Evolutionary conservation across 2,329 filamentous ascomycete species (phyloP), one percentile per base, ranked within the genome.

Genomic region (Colletotrichum sp.): DNA sequence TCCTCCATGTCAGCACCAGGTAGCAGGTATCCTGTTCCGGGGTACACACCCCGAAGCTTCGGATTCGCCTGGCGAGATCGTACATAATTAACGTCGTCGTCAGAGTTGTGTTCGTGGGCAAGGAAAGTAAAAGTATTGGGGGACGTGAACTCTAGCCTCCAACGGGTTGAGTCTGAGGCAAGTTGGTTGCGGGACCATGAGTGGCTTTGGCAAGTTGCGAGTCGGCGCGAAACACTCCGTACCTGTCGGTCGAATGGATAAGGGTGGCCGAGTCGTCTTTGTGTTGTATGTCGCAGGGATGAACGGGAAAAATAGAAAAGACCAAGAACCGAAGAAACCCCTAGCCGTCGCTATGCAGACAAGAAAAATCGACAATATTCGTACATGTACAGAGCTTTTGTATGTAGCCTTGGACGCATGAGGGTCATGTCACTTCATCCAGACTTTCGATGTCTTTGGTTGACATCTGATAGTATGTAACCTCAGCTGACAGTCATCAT

Each of bases 401-500:
- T 71, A 28, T 28, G 36, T 28, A 39, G 55, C 73, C 73, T 34
- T 12, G 22, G 15, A 36, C 30, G 32, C 25, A 15, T 61, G 59
- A 32, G n/a, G 36, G 22, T 12, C 39, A 22, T 25, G 63, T n/a
- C 52, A 28, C 61, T 34, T 60, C 39, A 27, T 63, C 25, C 32
- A 30, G 28, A 15, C 6, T 25, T 15, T 32, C 15, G 39, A 63
- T 63, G 39, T 55, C 39, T 36, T 30, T 25, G 28, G 12, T n/a
- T 28, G n/a, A 30, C 64, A 32, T 76, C 48, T 39, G 16, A 25
- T 44, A 22, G 64, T 13, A 30, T 36, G 64, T 39, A 2, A 66
- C 48, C 67, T 87, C 83, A 92, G 80, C 85, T 89, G 76, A 93
- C 91, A 57, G 90, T 92, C 91, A 93, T 93, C 87, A 93, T 88